A percentile compares a stretch with the other conserved stretches of the same genome.
phyloP scores from a whole-genome alignment of 73 alveolate genomes.

The Paramecium sexaurelia region DNA sequence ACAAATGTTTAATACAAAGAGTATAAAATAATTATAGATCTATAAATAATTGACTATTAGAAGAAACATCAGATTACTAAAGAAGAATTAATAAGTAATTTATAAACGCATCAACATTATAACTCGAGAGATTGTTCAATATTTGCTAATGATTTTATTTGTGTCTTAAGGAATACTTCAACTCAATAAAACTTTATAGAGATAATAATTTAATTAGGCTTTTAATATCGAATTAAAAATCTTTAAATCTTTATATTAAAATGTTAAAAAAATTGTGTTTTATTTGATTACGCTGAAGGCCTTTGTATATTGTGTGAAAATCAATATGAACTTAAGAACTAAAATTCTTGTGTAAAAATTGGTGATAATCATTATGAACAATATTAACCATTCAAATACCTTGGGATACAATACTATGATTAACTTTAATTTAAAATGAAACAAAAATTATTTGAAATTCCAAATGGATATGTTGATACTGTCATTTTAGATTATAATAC shows the following conservation, averaged over 20 bases:
- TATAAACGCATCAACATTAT: no score
- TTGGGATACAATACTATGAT: background rate
- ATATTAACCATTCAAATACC: background rate
- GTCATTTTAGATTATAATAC: background rate
- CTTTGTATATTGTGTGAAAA: background rate
- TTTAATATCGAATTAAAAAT: background rate
- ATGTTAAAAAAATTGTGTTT: background rate
- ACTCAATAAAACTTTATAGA: background rate
- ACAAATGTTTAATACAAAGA: background rate
- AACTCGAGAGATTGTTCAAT: background rate
- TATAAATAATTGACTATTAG: background rate
- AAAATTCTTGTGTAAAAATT: background rate
- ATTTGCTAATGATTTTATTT: background rate
- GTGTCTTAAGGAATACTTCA: background rate
- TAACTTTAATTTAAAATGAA: background rate
- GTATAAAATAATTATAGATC: background rate
- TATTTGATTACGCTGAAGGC: no score
- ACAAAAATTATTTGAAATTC: background rate
- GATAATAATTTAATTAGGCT: background rate
- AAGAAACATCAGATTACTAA: no score
- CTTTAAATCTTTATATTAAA: background rate
- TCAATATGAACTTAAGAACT: background rate
- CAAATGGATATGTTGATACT: background rate
- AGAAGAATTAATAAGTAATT: background rate
- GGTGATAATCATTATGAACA: background rate